These are phyloP conservation scores for Zygoascus hellenicus DNA, from an alignment of 1,139 yeast species.

Conservation along the genomic window DNA sequence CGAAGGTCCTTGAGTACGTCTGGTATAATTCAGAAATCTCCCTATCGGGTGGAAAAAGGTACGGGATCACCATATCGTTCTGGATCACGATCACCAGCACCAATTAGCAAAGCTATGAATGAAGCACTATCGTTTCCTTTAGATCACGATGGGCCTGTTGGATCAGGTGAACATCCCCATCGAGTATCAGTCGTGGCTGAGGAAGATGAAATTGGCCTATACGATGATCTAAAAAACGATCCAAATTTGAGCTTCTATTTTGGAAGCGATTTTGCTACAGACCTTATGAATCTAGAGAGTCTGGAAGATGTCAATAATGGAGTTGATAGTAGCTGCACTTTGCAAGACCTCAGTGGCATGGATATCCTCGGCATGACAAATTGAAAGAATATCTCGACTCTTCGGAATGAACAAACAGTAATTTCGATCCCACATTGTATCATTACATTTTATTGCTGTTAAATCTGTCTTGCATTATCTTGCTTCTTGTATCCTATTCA, in stretches of 20 bases:
- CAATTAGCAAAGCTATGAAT: not conserved
- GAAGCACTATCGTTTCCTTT: not conserved
- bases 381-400: not conserved
- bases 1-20: conserved; percentile 2
- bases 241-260: conserved; percentile 1
- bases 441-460: too few species aligned
- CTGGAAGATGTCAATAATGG: not conserved
- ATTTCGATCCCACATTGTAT: too few species aligned
- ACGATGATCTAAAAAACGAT: conserved; percentile 2
- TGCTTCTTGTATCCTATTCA: too few species aligned
- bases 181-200: conserved; percentile 1
- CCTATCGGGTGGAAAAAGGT: not conserved
- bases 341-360: conserved; percentile 56
- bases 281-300: not conserved
- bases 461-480: too few species aligned
- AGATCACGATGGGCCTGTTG: not conserved
- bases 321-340: conserved; percentile 30
- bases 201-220: conserved; percentile 2
- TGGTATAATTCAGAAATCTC: conserved; percentile 1
- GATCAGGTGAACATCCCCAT: not conserved
- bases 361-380: conserved; percentile 45
- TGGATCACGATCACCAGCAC: not conserved
- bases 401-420: too few species aligned
- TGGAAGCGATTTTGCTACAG: not conserved
- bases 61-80: not conserved